Evolutionary conservation across 345 rosid species (phyloP).

Genomic region (thale cress (Arabidopsis thaliana)): TAIR10.1 NC_003075.7:16418501-16419000

Average conservation of each 20-base stretch:
- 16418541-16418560: slow-evolving; percentile 2
- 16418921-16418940: not conserved
- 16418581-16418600: slow-evolving; percentile 35
- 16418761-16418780: slow-evolving; percentile 6
- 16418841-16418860: slow-evolving; percentile 98
- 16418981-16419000: slow-evolving; percentile 68
- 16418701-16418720: slow-evolving; percentile 13
- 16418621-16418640: slow-evolving; percentile 93
- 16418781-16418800: slow-evolving; percentile 13
- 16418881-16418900: slow-evolving; percentile 92
- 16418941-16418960: not conserved
- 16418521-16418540: not conserved
- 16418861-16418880: slow-evolving; percentile 96
- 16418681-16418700: slow-evolving; percentile 87
- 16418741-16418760: not conserved
- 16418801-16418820: slow-evolving; percentile 86
- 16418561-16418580: slow-evolving; percentile 10
- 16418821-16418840: slow-evolving; percentile 99
- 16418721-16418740: slow-evolving; percentile 8
- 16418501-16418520: slow-evolving; percentile 18
- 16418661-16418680: slow-evolving; percentile 77
- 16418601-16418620: slow-evolving; percentile 94
- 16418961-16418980: slow-evolving; percentile 9
- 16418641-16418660: slow-evolving; percentile 85
- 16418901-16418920: not conserved